phyloP scores from a whole-genome alignment of 805 yeast species.

The Isabelozyma pseudorhagii region DNA sequence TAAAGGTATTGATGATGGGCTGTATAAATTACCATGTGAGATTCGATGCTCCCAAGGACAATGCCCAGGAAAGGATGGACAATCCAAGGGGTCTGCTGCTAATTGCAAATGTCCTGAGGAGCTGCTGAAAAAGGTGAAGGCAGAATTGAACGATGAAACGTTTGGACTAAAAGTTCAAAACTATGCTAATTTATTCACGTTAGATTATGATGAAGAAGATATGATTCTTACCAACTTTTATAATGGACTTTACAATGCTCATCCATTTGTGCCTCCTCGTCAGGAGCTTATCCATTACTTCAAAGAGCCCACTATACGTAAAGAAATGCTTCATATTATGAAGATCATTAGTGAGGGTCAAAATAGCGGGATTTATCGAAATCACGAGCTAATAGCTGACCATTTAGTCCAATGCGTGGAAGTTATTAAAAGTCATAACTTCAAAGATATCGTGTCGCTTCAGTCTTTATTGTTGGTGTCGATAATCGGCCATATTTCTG shows the following conservation, averaged over 20 bases:
- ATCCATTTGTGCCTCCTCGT: constrained; percentile 46
- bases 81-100: not conserved
- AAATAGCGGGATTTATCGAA: not conserved
- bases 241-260: constrained; percentile 35
- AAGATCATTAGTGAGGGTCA: constrained; percentile 40
- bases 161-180: constrained; percentile 2
- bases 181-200: constrained; percentile 15
- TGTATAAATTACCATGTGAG: too few relatives aligned
- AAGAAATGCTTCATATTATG: constrained; percentile 46
- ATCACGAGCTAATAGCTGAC: too few relatives aligned
- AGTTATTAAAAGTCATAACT: constrained; percentile 6
- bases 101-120: not conserved
- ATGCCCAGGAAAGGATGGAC: not conserved
- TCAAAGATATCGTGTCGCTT: constrained; percentile 40
- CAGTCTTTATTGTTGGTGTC: constrained; percentile 41
- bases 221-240: constrained; percentile 25
- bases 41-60: not conserved
- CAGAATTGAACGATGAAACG: constrained; percentile 2
- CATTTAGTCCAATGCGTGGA: not conserved
- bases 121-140: not conserved
- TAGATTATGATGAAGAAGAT: constrained; percentile 7
- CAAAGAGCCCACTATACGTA: constrained; percentile 26
- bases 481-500: constrained; percentile 48
- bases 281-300: constrained; percentile 32
- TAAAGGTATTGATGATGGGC: too few relatives aligned